Evolutionary conservation across 2,329 filamentous ascomycete species (phyloP).

Genomic region (Colletotrichum tanaceti): DNA sequence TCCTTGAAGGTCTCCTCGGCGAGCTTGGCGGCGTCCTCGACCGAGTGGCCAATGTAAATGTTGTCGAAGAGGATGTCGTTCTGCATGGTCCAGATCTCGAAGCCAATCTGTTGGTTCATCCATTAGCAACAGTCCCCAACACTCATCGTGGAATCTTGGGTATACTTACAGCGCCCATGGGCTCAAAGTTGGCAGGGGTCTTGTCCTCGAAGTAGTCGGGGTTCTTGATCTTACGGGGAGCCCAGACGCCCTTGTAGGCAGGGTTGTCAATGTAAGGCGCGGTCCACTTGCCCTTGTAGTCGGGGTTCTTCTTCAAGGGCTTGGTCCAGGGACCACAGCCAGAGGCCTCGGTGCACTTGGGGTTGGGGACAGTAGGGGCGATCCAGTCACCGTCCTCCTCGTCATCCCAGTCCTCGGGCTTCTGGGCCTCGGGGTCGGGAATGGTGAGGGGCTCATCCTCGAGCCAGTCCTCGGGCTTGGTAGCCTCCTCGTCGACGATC

Average conservation of each 20-base stretch:
- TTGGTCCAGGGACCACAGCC: conserved; percentile 94
- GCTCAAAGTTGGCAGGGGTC: conserved; percentile 95
- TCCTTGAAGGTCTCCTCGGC: conserved; percentile 89
- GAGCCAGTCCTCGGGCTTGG: conserved; percentile 95
- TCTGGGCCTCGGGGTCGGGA: conserved; percentile 92
- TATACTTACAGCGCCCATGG: conserved; percentile 89
- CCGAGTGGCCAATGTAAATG: conserved; percentile 98
- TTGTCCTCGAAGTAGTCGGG: conserved; percentile 97
- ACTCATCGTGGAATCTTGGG: not conserved
- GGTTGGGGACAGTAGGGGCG: conserved; percentile 89
- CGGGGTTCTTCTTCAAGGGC: conserved; percentile 93
- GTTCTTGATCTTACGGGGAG: conserved; percentile 96
- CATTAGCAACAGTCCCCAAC: conserved; percentile 24
- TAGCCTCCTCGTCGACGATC: conserved; percentile 92
- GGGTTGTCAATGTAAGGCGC: conserved; percentile 96
- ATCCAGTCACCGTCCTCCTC: conserved; percentile 99
- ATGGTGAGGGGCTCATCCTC: conserved; percentile 86
- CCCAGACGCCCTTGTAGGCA: conserved; percentile 96
- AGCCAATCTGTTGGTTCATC: conserved; percentile 77
- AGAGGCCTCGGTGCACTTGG: conserved; percentile 92
- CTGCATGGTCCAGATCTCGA: conserved; percentile 99
- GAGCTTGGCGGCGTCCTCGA: conserved; percentile 90
- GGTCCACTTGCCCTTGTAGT: conserved; percentile 99
- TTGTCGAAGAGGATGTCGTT: conserved; percentile 99
- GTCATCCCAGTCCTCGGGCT: conserved; percentile 99